Conservation (phyloP, 257 asterid genomes). For the Capsicum chinense region DNA sequence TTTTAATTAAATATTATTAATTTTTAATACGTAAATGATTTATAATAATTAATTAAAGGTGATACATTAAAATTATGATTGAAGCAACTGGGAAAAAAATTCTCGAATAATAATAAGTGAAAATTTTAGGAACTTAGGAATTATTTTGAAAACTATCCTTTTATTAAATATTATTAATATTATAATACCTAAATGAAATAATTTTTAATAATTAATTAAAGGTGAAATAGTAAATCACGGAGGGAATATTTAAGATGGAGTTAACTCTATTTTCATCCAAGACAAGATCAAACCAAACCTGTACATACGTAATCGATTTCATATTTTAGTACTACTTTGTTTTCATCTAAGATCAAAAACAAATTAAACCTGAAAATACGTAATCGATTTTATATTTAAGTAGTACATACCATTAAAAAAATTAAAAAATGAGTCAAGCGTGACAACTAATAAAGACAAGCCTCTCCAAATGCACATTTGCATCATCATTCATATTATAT, state of each 20-base stretch:
- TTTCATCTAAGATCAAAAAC: background rate
- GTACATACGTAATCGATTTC: background rate
- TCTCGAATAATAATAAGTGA: too few relatives aligned
- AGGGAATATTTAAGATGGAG: background rate
- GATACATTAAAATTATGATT: too few relatives aligned
- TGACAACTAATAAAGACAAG: conserved; percentile 16
- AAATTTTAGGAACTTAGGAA: too few relatives aligned
- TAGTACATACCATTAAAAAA: background rate
- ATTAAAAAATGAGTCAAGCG: background rate
- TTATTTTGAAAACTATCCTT: too few relatives aligned
- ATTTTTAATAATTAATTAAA: too few relatives aligned
- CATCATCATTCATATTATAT: conserved; percentile 1
- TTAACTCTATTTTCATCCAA: background rate
- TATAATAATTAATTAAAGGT: too few relatives aligned
- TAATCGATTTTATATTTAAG: background rate
- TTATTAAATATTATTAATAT: too few relatives aligned
- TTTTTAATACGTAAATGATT: too few relatives aligned
- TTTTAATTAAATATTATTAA: too few relatives aligned
- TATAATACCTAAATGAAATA: too few relatives aligned
- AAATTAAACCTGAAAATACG: background rate
- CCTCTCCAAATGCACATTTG: conserved; percentile 8
- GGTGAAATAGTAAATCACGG: too few relatives aligned
- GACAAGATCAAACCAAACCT: background rate
- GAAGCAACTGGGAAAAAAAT: too few relatives aligned
- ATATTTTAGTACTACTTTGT: background rate